Evolutionary conservation across 2,329 filamentous ascomycete genomes (phyloP).

Genomic region (Sporothrix curviconia): DNA sequence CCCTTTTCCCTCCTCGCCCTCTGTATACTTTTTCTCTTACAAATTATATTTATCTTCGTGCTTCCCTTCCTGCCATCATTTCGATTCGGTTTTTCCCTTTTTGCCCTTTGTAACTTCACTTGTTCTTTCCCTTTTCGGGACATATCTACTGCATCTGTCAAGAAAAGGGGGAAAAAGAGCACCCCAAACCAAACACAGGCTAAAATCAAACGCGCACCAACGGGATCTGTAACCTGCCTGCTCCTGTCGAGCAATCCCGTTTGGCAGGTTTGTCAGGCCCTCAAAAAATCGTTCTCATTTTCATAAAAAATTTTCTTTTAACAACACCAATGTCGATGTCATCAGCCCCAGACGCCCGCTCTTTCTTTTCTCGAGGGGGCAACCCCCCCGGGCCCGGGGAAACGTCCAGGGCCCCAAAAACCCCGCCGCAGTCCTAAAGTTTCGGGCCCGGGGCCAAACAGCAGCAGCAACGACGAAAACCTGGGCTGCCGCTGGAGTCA

Average conservation of each 20-base stretch:
- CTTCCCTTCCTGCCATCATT: not conserved
- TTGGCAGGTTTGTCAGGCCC: too few relatives aligned
- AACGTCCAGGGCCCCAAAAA: conserved; percentile 33
- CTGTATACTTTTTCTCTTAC: not conserved
- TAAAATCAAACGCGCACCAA: too few relatives aligned
- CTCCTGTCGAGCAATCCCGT: too few relatives aligned
- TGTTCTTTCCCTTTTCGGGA: not conserved
- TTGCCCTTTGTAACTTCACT: not conserved
- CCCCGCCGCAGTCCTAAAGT: conserved; percentile 33
- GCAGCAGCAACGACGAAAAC: conserved; percentile 39
- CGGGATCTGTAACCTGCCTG: not conserved
- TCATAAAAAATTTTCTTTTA: not conserved
- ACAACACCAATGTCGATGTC: conserved; percentile 11
- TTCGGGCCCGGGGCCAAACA: conserved; percentile 7
- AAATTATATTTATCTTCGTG: not conserved
- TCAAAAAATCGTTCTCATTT: too few relatives aligned
- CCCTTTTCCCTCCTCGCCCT: not conserved
- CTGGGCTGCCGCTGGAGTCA: conserved; percentile 55
- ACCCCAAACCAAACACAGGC: not conserved
- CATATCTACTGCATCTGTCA: not conserved
- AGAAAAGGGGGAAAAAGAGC: conserved; percentile 3
- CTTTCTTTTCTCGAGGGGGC: conserved; percentile 42
- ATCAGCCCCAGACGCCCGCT: conserved; percentile 19
- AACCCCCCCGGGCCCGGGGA: conserved; percentile 48
- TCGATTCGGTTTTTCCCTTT: not conserved